Evolutionary conservation across 371 early-diverging fungal species (phyloP), one percentile per base, ranked within the genome.

Genomic region (Chytridium lagenaria): DNA sequence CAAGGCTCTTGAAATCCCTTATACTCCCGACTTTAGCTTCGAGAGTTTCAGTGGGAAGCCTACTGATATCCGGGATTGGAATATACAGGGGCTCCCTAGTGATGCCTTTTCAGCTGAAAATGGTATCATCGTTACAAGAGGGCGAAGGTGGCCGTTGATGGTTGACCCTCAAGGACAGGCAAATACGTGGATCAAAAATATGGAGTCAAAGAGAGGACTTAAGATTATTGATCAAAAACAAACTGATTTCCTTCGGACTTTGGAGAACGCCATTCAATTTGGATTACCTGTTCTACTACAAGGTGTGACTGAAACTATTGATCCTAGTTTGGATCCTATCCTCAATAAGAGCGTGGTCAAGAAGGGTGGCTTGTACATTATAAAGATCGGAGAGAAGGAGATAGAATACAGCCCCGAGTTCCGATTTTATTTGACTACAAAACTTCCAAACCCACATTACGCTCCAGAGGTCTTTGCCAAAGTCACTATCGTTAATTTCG

Each of bases 131-230:
- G 87, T 87, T 10, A 85, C 87, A 0, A 75, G 85, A 33, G 84
- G 85, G 0, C 70, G 86, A 1, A 70, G 87, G 23, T 87, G 86
- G 86, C 86, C 87, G 15, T 72, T 88, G 33, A 85, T 88, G 81
- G 77, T 88, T 72, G 88, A 87, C 67, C 88, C 88, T 10, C 87
- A 87, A 57, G 78, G 80, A 3, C 87, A 87, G 66, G 88, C 87
- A 36, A 83, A 78, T 69, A 85, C 73, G 31, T 88, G 87, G 87
- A 80, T 88, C 66, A 83, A 82, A 55, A 84, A 80, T 50, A 84
- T 86, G 84, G 85, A 84, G 68, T 52, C 71, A 1, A 80, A 81
- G 59, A 50, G 79, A 10, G 81, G 81, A 44, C 75, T 85, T 31
- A 84, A 83, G 67, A 80, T 87, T 31, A 79, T 87, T 34, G 87